Evolutionary conservation across 805 yeast genomes (phyloP), one percentile per base, ranked within the genome.

Genomic region (Candida cerambycidarum): DNA sequence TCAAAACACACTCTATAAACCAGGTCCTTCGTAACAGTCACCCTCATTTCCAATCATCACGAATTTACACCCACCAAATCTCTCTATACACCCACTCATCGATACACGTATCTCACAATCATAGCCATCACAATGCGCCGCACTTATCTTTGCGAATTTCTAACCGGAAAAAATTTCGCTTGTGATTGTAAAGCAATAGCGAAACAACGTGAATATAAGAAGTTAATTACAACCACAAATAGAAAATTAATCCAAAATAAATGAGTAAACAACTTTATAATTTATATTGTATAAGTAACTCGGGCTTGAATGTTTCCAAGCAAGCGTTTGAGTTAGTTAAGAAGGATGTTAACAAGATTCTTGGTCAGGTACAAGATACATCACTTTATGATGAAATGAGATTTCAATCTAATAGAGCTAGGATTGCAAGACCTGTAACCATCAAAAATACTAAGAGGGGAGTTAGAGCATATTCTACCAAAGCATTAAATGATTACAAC

Each of bases 241-340:
- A 4, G 17, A 29, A 5, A 10, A 29, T 8, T 13, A 13, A n/a
- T 8, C 17, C 16, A 13, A 5, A 29, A 13, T 12, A 21, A 21
- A 39, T 42, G 45, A 36, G 38, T 18, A 42, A 30, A 27, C 10
- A 3, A 12, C 27, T 42, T 19, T 42, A 42, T 29, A 30, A 42
- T 19, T 32, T 38, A 15, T 38, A 16, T 14, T 32, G 42, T 38
- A 31, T 42, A 6, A 35, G 35, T 15, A 38, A 28, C 23, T 19
- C 45, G 3, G 45, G 39, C 2, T 19, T 32, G 12, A 15, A 38
- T 11, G 31, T 42, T 4, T 15, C 30, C 8, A 31, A 25, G 13
- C 13, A 32, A 11, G 14, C 31, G 4, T 12, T 38, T 4, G 23
- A 14, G 3, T 17, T 42, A 3, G 35, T 42, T 9, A 18, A 15